Base-by-base conservation (phyloP, 176 grass and related monocot species). In the maize (Zea mays) region DNA sequence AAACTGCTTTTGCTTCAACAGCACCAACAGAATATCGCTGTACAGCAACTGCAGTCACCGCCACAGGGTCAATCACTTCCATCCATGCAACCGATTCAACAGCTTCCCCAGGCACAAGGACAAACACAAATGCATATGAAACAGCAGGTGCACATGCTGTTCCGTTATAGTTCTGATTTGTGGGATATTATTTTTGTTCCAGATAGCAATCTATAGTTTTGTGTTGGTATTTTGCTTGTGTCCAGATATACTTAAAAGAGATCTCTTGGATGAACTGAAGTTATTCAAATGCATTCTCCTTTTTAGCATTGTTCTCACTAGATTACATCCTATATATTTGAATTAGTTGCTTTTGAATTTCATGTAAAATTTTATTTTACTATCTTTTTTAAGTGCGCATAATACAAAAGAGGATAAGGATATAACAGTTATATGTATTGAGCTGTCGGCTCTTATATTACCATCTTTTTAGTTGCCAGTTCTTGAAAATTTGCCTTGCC, bases 1-100 rank as follows among this genome's bases (percentile, higher is more conserved):
- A 96, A 96, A 78, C 67, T 93, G 86, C 86, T 96, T 74, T 88
- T 99, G 73, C 79, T 93, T 82, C 96, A 97, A 73, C 95, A 96
- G 85, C 96, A 98, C 33, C 90, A 97, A 55, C 94, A 94, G 60
- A 97, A 97, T 70, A 74, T 94, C 81, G 82, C 79, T 74, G 74
- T 88, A 20, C 96, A 94, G 75, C 90, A 95, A 79, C 84, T 94
- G 80, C 96, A 92, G 75, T 92, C 90, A 67, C 78, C 85, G 15
- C 57, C 86, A 75, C 90, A 99, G 72, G 72, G 81, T 47, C 89
- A 95, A 61, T 80, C 89, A 43, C 79, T 81, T 74, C 46, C 79
- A 77, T 69, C 77, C 20, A 81, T 92, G 77, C 93, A 89, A 68
- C 51, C 87, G 52, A 75, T 39, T 38, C 93, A 92, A 77, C 92